These are phyloP conservation scores for Pythium rhizo-oryzae DNA, from an alignment of 352 stramenopile genomes.

Conservation along the genomic window DNA sequence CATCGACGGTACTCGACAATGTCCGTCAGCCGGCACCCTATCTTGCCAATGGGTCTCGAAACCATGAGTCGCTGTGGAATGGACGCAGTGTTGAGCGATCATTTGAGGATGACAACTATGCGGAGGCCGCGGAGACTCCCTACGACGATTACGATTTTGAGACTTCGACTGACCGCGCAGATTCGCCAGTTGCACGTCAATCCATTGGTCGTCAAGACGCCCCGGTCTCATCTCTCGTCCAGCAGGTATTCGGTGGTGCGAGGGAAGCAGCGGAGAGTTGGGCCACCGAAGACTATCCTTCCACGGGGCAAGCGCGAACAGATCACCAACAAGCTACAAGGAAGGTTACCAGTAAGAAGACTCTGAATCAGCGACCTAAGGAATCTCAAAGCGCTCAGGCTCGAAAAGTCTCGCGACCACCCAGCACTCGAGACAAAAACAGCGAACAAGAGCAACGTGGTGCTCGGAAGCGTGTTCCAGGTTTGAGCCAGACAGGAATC, in stretches of 20 bases:
- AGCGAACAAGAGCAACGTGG: background rate
- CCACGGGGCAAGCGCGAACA: background rate
- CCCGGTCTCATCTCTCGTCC: slow-evolving; percentile 56
- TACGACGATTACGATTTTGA: slow-evolving; percentile 4
- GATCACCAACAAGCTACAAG: background rate
- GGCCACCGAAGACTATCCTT: background rate
- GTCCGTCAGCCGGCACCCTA: background rate
- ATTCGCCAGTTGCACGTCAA: background rate
- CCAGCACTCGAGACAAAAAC: background rate
- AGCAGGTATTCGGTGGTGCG: slow-evolving; percentile 51
- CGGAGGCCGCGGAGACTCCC: background rate
- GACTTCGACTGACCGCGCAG: background rate
- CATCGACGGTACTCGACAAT: slow-evolving; percentile 9
- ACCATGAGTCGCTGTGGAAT: background rate
- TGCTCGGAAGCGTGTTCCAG: slow-evolving; percentile 5
- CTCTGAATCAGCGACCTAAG: background rate
- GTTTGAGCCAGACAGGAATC: background rate
- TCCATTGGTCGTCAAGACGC: slow-evolving; percentile 14
- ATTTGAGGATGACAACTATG: slow-evolving; percentile 4
- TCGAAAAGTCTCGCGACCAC: background rate
- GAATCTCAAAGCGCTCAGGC: background rate
- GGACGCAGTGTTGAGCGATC: background rate
- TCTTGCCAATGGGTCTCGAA: background rate
- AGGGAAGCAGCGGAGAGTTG: background rate
- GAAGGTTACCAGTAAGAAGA: background rate